A percentile compares a stretch with the other conserved stretches of the same genome.
Conservation (phyloP, 2,329 filamentous ascomycete species). For the Cucurbitaria berberidis region DNA sequence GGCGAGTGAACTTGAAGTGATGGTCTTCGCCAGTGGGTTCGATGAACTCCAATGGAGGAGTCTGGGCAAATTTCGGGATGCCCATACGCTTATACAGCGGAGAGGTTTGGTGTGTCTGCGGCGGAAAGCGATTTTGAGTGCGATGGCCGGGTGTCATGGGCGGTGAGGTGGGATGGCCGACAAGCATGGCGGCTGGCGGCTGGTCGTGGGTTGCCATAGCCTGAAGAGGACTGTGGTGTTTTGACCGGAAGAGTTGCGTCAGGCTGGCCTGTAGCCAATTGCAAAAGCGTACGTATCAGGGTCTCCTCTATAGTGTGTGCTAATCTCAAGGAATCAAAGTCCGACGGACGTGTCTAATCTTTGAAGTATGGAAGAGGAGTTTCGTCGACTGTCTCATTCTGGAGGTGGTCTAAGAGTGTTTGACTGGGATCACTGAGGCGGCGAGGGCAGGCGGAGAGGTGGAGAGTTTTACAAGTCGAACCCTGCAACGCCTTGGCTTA, state of each 20-base stretch:
- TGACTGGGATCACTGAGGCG: slow-evolving; percentile 39
- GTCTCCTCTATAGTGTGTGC: slow-evolving; percentile 20
- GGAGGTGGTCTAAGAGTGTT: slow-evolving; percentile 38
- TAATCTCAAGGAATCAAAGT: slow-evolving; percentile 43
- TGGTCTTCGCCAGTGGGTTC: slow-evolving; percentile 44
- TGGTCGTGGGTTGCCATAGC: slow-evolving; percentile 43
- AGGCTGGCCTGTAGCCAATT: slow-evolving; percentile 39
- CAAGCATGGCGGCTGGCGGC: slow-evolving; percentile 36
- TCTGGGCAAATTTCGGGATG: slow-evolving; percentile 36
- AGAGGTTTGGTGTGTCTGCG: slow-evolving; percentile 40
- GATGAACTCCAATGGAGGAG: slow-evolving; percentile 48
- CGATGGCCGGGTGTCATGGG: slow-evolving; percentile 45
- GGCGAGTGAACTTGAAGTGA: slow-evolving; percentile 46
- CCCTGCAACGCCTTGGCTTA: slow-evolving; percentile 50
- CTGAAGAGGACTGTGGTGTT: slow-evolving; percentile 26
- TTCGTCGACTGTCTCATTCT: slow-evolving; percentile 52
- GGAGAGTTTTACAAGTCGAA: slow-evolving; percentile 46
- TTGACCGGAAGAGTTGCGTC: slow-evolving; percentile 39
- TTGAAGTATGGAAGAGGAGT: slow-evolving; percentile 40
- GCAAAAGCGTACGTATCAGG: slow-evolving; percentile 39
- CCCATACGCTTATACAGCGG: slow-evolving; percentile 44
- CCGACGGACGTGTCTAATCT: slow-evolving; percentile 39
- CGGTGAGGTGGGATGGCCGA: slow-evolving; percentile 45
- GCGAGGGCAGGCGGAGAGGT: slow-evolving; percentile 42
- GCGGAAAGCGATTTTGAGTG: slow-evolving; percentile 36